These are phyloP conservation scores for Diphasiastrum complanatum DNA, from an alignment of 83 land plant genomes.

Conservation along the genomic window DNA sequence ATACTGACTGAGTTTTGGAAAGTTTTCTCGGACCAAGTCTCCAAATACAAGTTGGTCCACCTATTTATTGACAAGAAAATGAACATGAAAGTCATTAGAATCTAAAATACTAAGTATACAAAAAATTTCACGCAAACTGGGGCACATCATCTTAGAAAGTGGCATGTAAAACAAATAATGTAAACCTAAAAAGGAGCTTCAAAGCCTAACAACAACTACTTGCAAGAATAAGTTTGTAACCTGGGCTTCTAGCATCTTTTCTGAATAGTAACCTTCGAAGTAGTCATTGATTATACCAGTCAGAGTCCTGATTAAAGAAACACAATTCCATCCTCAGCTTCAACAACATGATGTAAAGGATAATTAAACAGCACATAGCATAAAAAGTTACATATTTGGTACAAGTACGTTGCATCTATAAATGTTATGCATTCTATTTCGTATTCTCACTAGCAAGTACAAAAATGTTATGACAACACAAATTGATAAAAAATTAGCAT, in stretches of 20 bases:
- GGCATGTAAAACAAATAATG: too few species aligned
- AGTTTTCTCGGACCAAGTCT: constrained; percentile 78
- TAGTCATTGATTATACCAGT: constrained; percentile 73
- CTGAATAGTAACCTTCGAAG: constrained; percentile 88
- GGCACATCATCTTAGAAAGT: neutral
- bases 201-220: too few species aligned
- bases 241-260: constrained; percentile 90
- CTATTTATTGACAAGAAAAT: constrained; percentile 36
- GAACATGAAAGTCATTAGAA: too few species aligned
- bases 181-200: too few species aligned
- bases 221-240: constrained; percentile 25
- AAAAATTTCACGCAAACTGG: neutral
- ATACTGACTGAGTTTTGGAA: constrained; percentile 75
- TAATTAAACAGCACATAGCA: neutral
- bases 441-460: too few species aligned
- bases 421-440: too few species aligned
- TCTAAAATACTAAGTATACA: too few species aligned
- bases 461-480: too few species aligned
- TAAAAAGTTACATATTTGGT: neutral
- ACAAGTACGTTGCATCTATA: too few species aligned
- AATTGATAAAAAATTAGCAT: too few species aligned
- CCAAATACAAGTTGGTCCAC: constrained; percentile 96
- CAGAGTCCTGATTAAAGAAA: constrained; percentile 54
- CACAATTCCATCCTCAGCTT: neutral
- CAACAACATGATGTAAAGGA: too few species aligned